phyloP scores from a whole-genome alignment of 331 rosid species.

The Acacia pycnantha region DNA sequence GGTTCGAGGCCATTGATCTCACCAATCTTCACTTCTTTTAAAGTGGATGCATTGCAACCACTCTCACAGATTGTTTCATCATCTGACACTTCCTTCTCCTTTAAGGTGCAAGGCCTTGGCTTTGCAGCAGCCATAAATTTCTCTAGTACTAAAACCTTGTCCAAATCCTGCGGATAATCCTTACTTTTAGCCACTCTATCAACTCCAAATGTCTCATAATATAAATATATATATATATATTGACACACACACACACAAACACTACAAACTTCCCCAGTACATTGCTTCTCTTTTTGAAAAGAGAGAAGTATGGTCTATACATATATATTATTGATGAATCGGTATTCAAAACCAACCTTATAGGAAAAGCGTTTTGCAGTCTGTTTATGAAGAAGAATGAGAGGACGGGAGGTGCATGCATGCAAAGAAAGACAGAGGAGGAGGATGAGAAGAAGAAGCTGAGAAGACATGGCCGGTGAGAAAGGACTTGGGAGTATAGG shows the following conservation, averaged over 20 bases:
- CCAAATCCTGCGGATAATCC: constrained; percentile 43
- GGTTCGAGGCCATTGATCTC: constrained; percentile 7
- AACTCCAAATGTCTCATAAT: neutral
- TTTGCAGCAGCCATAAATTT: constrained; percentile 25
- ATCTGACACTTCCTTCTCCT: neutral
- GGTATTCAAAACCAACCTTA: constrained; percentile 38
- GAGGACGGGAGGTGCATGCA: constrained; percentile 63
- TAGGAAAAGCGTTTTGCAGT: constrained; percentile 14
- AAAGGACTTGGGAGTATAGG: neutral
- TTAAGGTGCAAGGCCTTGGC: constrained; percentile 19
- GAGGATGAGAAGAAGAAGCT: constrained; percentile 41
- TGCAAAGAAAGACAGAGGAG: constrained; percentile 50
- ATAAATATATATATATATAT: neutral
- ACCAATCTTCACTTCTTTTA: constrained; percentile 17
- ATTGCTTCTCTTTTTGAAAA: neutral
- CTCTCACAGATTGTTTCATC: constrained; percentile 22
- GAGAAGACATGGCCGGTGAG: constrained; percentile 52
- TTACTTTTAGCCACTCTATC: neutral
- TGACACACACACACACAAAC: neutral
- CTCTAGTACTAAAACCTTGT: constrained; percentile 23
- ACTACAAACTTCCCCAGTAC: neutral
- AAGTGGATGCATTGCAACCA: constrained; percentile 30
- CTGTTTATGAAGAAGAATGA: constrained; percentile 12
- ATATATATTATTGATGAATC: neutral
- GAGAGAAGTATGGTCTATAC: too few species aligned